phyloP scores from a whole-genome alignment of 1,284 basidiomycete genomes.

The Leccinum cinnamomeum region DNA sequence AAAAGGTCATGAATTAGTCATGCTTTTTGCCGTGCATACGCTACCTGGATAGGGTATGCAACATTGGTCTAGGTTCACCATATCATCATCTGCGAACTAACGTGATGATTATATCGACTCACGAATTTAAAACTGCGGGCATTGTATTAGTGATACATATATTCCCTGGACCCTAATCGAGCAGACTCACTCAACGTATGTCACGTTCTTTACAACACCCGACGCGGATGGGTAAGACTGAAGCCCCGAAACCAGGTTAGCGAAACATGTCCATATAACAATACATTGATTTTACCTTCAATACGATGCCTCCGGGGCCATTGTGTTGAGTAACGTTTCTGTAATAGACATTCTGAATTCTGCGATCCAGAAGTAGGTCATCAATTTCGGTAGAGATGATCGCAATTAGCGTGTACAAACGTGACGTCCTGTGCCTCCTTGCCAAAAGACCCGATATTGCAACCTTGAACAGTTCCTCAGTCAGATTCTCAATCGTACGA shows the following conservation, averaged over 20 bases:
- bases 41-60: slow-evolving; percentile 18
- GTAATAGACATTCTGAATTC: slow-evolving; percentile 13
- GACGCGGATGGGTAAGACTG: slow-evolving; percentile 13
- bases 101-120: background rate
- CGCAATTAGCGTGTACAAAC: slow-evolving; percentile 1
- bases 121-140: slow-evolving; percentile 16
- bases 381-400: background rate
- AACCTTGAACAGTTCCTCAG: slow-evolving; percentile 8
- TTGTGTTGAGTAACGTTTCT: background rate
- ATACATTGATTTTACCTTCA: slow-evolving; percentile 9
- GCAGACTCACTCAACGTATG: slow-evolving; percentile 16
- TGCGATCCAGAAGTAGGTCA: background rate
- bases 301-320: slow-evolving; percentile 1
- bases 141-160: background rate
- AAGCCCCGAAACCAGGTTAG: background rate
- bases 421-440: background rate
- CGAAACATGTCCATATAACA: background rate
- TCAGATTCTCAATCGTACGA: background rate
- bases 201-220: slow-evolving; percentile 16
- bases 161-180: background rate
- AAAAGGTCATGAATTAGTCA: background rate
- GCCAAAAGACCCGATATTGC: slow-evolving; percentile 22
- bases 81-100: slow-evolving; percentile 4
- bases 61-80: slow-evolving; percentile 3
- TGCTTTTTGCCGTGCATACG: background rate